These are phyloP conservation scores for Neopestalotiopsis sp. DNA, from an alignment of 2,329 filamentous ascomycete genomes.

Conservation along the genomic window DNA sequence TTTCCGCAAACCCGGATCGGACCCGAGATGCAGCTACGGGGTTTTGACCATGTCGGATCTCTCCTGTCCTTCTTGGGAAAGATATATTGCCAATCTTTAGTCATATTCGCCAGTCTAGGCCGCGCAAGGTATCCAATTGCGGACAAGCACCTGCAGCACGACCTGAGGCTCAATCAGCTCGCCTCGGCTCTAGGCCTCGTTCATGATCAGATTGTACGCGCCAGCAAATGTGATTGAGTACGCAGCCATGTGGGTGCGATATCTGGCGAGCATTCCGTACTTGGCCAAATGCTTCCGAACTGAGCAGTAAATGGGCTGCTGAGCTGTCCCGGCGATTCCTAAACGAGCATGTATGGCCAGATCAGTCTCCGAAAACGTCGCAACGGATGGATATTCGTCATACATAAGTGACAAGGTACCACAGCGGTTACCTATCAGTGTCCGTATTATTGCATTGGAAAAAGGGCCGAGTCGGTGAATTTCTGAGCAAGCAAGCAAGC, in stretches of 20 bases:
- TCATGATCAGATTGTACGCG: not conserved
- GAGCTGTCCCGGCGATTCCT: not conserved
- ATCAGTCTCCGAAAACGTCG: not conserved
- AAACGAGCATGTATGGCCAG: not conserved
- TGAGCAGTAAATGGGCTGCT: not conserved
- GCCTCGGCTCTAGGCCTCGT: not conserved
- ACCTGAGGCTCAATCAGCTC: not conserved
- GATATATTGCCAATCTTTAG: slow-evolving; percentile 3
- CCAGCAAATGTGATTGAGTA: not conserved
- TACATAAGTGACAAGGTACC: not conserved
- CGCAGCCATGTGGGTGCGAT: slow-evolving; percentile 6
- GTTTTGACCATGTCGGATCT: not conserved
- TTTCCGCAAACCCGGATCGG: not conserved
- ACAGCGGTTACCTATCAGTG: not conserved
- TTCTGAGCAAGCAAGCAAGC: not conserved
- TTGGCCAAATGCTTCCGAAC: not conserved
- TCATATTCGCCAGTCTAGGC: not conserved
- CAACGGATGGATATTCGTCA: not conserved
- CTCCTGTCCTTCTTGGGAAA: not conserved
- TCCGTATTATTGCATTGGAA: not conserved
- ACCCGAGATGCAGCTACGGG: not conserved
- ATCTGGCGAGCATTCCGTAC: not conserved
- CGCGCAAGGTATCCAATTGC: not conserved
- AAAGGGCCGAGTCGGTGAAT: not conserved
- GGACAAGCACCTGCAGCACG: not conserved